A percentile compares a stretch with the other conserved stretches of the same genome.
phyloP scores from a whole-genome alignment of 805 yeast species.

The Candida anglica region DNA sequence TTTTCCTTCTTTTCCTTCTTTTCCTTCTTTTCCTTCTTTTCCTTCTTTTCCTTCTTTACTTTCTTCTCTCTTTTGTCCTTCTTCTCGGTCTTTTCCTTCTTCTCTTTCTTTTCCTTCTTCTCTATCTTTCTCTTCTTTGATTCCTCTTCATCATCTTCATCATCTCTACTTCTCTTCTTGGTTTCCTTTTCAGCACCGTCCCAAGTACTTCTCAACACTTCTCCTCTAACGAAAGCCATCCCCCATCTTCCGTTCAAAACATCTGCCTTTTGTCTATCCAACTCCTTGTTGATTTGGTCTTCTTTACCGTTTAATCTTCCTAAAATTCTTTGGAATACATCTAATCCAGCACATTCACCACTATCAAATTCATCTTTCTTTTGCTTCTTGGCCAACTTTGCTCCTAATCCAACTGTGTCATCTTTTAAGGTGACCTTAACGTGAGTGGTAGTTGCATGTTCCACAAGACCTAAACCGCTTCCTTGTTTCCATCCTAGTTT shows the following conservation, averaged over 20 bases:
- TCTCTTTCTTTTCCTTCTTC: constrained; percentile 18
- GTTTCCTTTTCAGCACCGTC: constrained; percentile 33
- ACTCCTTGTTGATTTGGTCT: constrained; percentile 56
- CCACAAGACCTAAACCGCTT: constrained; percentile 71
- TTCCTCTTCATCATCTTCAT: constrained; percentile 14
- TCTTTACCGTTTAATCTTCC: constrained; percentile 89
- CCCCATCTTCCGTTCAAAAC: constrained; percentile 88
- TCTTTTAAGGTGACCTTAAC: constrained; percentile 79
- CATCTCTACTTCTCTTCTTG: constrained; percentile 19
- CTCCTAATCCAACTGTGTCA: constrained; percentile 87
- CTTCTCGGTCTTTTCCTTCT: constrained; percentile 17
- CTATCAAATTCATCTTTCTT: constrained; percentile 67
- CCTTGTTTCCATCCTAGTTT: constrained; percentile 94
- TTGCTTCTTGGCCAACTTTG: constrained; percentile 56
- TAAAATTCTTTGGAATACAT: constrained; percentile 85
- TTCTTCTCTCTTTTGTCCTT: constrained; percentile 17
- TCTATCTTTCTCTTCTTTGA: constrained; percentile 14
- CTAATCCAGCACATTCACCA: constrained; percentile 87
- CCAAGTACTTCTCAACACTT: constrained; percentile 78
- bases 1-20: constrained; percentile 15
- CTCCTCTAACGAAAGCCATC: constrained; percentile 82
- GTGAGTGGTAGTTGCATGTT: constrained; percentile 70
- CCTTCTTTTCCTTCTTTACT: constrained; percentile 16
- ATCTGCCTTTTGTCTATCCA: constrained; percentile 64
- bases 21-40: constrained; percentile 19